Percentiles rank a stretch among this genome's conserved stretches.
phyloP scores from a whole-genome alignment of 1,284 basidiomycete species.

The Lentinus polychrous region DNA sequence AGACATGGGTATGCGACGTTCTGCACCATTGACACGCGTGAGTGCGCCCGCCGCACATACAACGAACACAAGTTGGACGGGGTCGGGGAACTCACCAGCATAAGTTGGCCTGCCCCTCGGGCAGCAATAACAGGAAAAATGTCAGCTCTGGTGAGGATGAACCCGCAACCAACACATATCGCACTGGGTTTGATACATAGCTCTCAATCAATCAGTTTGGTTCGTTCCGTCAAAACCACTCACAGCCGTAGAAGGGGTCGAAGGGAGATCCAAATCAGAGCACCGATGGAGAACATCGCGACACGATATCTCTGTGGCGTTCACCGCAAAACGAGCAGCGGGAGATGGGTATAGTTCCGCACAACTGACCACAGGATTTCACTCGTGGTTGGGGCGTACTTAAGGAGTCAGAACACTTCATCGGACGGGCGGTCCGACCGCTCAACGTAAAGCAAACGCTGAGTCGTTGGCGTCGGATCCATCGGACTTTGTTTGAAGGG shows the following conservation, averaged over 20 bases:
- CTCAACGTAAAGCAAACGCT: no score
- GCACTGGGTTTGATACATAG: conserved; percentile 29
- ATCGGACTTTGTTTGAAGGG: no score
- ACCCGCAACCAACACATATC: conserved; percentile 48
- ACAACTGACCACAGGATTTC: no score
- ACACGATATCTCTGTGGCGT: not conserved
- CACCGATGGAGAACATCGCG: conserved; percentile 28
- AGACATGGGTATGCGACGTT: conserved; percentile 67
- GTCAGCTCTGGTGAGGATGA: conserved; percentile 51
- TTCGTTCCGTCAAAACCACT: conserved; percentile 16
- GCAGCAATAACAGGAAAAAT: conserved; percentile 55
- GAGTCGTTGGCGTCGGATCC: no score
- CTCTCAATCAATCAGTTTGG: not conserved
- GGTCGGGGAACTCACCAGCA: conserved; percentile 33
- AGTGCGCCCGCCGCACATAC: not conserved
- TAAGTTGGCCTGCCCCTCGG: conserved; percentile 50
- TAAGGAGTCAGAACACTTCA: no score
- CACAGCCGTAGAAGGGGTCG: conserved; percentile 56
- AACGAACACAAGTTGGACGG: not conserved
- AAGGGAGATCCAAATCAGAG: conserved; percentile 50
- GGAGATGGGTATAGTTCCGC: no score
- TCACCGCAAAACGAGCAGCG: not conserved
- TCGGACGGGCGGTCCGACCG: no score
- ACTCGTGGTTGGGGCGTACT: no score
- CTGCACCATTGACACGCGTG: conserved; percentile 21